Evolutionary conservation across 208 protist genomes (phyloP).

Genomic region (Phytomonas sp.): DNA sequence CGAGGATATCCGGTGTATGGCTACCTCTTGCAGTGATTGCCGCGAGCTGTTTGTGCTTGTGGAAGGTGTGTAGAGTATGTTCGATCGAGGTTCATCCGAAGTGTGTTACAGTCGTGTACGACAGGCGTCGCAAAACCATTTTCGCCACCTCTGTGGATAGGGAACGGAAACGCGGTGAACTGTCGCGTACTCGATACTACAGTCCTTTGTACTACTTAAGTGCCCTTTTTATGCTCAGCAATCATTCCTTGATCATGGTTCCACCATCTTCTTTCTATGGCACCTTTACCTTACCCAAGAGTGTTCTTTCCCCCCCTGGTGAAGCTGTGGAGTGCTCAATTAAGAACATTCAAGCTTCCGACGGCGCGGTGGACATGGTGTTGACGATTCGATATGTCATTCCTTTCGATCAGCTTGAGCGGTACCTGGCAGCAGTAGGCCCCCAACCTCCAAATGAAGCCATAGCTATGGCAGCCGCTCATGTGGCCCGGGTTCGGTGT

Average conservation of each 20-base stretch:
- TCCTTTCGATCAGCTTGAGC: constrained; percentile 60
- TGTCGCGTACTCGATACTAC: constrained; percentile 41
- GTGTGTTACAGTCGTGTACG: constrained; percentile 78
- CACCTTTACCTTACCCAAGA: constrained; percentile 60
- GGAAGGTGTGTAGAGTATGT: constrained; percentile 44
- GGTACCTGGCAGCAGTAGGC: constrained; percentile 72
- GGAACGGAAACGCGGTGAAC: constrained; percentile 20
- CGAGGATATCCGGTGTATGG: constrained; percentile 13
- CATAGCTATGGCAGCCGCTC: constrained; percentile 49
- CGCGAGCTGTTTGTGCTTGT: constrained; percentile 30
- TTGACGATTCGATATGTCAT: constrained; percentile 63
- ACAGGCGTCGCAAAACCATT: constrained; percentile 59
- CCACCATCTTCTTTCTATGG: constrained; percentile 70
- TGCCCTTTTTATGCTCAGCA: constrained; percentile 38
- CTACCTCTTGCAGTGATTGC: constrained; percentile 36
- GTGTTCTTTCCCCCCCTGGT: constrained; percentile 37
- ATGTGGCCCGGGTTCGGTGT: constrained; percentile 35
- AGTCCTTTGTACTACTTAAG: constrained; percentile 42
- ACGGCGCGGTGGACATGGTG: constrained; percentile 61
- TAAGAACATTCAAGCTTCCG: constrained; percentile 42
- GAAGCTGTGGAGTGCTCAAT: constrained; percentile 51
- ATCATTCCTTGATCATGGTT: constrained; percentile 30
- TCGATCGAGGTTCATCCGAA: constrained; percentile 41
- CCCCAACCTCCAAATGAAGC: constrained; percentile 60
- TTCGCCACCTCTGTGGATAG: constrained; percentile 57